Base-by-base conservation (phyloP, 2,329 filamentous ascomycete species). In the Paecilomyces sp. region DNA sequence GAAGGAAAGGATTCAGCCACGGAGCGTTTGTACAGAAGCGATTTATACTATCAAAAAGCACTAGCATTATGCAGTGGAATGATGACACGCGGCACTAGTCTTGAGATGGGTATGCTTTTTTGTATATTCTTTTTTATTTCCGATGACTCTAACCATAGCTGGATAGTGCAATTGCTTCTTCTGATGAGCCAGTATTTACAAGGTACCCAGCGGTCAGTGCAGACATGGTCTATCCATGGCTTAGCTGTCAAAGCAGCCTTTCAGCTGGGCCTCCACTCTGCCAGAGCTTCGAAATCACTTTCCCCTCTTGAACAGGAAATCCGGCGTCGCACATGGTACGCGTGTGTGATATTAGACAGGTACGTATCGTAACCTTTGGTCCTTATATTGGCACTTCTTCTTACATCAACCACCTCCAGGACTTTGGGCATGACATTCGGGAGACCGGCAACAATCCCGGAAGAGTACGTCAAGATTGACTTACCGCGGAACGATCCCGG, bases 161-260 rank as follows among this genome's bases (percentile, higher is more conserved):
- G 13, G 12, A n/a, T 57, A 75, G 81, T 83, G 0, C 80, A 83
- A 64, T 76, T 76, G 52, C 72, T 83, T 8, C 69, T 85, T 0
- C 61, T 84, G 0, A 74, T 79, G 63, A 76, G 76, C 7, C 79
- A 82, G 52, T 84, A 84, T 60, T 71, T 84, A 0, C 82, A 85
- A 63, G 81, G 82, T 1, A 83, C 81, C 0, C 79, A 82, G 50
- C 77, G 77, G 18, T 82, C 82, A 0, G 72, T 82, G 1, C 77
- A 83, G 58, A 79, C 82, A 1, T 85, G 82, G 82, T 80, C 75
- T 0, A 74, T 80, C 0, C 83, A 84, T 61, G 82, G 83, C 0
- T 70, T 84, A 0, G 77, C 81, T 0, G 77, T 83, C 3, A 80
- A 78, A 61, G 77, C 79, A 0, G 82, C 82, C 0, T 70, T 82